Evolutionary conservation across 345 rosid species (phyloP).

Genomic region (Crucihimalaya himalaica): DNA sequence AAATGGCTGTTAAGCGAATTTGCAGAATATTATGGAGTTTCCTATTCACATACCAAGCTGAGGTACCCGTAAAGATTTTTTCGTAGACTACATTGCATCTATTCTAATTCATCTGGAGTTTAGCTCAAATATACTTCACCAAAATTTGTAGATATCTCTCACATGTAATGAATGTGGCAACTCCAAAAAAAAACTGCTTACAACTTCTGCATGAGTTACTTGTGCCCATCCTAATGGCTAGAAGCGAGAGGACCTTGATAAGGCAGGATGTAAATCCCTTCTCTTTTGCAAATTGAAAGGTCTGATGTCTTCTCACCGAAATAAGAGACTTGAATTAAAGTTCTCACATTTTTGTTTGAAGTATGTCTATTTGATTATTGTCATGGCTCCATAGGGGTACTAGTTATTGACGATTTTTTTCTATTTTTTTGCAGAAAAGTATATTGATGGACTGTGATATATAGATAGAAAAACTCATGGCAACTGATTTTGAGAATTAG

Average conservation of each 20-base stretch:
- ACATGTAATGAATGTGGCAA: too few relatives aligned
- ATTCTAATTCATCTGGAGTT: too few relatives aligned
- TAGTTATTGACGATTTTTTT: slow-evolving; percentile 13
- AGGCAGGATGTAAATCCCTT: slow-evolving; percentile 68
- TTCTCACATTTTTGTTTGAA: background rate
- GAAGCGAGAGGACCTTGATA: slow-evolving; percentile 73
- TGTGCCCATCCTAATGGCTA: too few relatives aligned
- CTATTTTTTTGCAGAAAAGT: slow-evolving; percentile 67
- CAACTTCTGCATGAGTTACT: too few relatives aligned
- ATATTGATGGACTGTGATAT: slow-evolving; percentile 85
- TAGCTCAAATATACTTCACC: too few relatives aligned
- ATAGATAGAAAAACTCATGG: slow-evolving; percentile 80
- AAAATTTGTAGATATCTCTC: too few relatives aligned
- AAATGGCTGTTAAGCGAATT: too few relatives aligned
- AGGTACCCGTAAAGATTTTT: too few relatives aligned
- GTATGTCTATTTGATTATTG: background rate
- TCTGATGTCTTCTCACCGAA: background rate
- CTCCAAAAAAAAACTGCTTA: too few relatives aligned
- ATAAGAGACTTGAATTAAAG: background rate
- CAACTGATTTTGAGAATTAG: slow-evolving; percentile 83
- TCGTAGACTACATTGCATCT: too few relatives aligned
- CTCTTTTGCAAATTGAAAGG: background rate
- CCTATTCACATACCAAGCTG: too few relatives aligned
- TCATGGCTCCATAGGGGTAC: background rate
- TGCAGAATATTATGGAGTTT: too few relatives aligned